Percentiles rank a stretch among this genome's conserved stretches.
These are phyloP conservation scores for Aspergillus novoparasiticus DNA, from an alignment of 2,329 filamentous ascomycete species.

Conservation along the genomic window DNA sequence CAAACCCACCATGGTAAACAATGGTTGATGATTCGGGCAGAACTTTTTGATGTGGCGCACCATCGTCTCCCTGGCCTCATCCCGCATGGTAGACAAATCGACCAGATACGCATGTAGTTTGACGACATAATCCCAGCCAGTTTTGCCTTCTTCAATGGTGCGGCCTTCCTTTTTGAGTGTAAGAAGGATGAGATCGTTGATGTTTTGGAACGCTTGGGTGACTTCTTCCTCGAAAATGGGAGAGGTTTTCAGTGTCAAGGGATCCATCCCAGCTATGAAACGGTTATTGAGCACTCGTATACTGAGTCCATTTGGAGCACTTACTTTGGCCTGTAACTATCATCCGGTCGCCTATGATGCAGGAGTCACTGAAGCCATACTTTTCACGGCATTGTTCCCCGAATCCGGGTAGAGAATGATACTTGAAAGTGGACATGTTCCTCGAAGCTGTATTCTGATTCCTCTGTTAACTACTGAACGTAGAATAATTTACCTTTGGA, in stretches of 20 bases:
- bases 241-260: neutral
- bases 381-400: neutral
- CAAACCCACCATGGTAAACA: neutral
- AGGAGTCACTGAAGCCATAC: neutral
- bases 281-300: neutral
- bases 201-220: neutral
- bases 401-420: neutral
- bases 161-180: neutral
- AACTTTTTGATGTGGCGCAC: neutral
- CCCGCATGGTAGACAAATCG: neutral
- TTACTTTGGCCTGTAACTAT: neutral
- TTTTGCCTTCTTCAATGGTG: neutral
- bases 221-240: neutral
- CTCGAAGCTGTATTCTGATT: too few species aligned
- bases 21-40: neutral
- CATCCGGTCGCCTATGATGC: neutral
- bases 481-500: too few species aligned
- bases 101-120: neutral
- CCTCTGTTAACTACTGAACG: accelerated
- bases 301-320: neutral
- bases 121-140: neutral
- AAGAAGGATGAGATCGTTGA: neutral
- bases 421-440: neutral
- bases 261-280: neutral
- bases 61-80: neutral